A percentile compares a stretch with the other conserved stretches of the same genome.
These are phyloP conservation scores for Bauhinia variegata DNA, from an alignment of 306 rosid genomes.

Conservation along the genomic window DNA sequence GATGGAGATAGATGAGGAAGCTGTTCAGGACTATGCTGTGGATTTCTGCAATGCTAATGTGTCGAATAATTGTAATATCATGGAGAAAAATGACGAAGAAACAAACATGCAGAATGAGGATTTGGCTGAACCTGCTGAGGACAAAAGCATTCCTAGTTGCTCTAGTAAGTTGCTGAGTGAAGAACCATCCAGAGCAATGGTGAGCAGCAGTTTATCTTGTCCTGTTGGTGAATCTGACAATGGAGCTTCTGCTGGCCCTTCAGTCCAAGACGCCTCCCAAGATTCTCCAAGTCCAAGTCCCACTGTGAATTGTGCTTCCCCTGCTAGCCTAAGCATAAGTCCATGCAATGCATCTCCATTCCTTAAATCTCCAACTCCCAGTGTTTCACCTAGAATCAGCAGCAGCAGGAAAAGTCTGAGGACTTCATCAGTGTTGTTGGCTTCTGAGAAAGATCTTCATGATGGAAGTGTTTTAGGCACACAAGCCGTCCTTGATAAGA, in stretches of 20 bases:
- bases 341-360: constrained; percentile 56
- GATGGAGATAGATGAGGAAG: constrained; percentile 97
- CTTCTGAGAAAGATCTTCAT: constrained; percentile 65
- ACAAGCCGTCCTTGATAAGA: constrained; percentile 36
- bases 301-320: constrained; percentile 53
- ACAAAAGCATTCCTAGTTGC: constrained; percentile 37
- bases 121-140: constrained; percentile 33
- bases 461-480: constrained; percentile 44
- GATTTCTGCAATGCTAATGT: constrained; percentile 26
- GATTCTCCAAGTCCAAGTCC: constrained; percentile 53
- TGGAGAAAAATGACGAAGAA: constrained; percentile 41
- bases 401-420: constrained; percentile 90
- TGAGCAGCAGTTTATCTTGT: constrained; percentile 33
- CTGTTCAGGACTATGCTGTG: constrained; percentile 54
- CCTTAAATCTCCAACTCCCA: constrained; percentile 83
- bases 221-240: constrained; percentile 45
- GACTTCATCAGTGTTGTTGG: constrained; percentile 70
- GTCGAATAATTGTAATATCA: constrained; percentile 26
- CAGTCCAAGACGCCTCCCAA: constrained; percentile 40
- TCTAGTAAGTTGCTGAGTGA: constrained; percentile 45
- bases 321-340: constrained; percentile 57
- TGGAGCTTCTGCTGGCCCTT: constrained; percentile 45
- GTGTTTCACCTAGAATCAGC: constrained; percentile 83
- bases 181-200: constrained; percentile 48
- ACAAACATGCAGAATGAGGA: constrained; percentile 42